Evolutionary conservation across 805 yeast species (phyloP).

Genomic region (Candida piceae): DNA sequence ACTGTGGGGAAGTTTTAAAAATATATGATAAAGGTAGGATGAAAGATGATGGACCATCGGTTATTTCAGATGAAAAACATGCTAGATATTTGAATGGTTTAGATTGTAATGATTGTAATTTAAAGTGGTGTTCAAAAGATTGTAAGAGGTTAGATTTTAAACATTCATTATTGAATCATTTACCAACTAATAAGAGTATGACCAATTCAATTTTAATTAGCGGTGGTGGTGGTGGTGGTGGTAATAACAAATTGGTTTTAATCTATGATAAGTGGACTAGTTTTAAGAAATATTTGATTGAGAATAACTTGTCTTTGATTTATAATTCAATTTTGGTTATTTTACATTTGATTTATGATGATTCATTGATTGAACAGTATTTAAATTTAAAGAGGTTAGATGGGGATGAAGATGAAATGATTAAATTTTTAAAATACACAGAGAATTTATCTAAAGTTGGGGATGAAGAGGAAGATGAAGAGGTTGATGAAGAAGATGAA

Average conservation of each 20-base stretch:
- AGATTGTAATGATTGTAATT: conserved; percentile 27
- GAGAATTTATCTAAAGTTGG: neutral
- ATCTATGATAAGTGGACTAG: conserved; percentile 21
- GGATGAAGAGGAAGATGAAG: neutral
- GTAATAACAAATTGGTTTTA: conserved; percentile 12
- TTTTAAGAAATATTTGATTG: conserved; percentile 11
- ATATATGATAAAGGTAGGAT: conserved; percentile 27
- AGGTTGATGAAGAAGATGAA: too few relatives aligned
- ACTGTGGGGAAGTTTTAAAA: conserved; percentile 29
- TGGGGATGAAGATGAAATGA: conserved; percentile 8
- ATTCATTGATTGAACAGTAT: conserved; percentile 11
- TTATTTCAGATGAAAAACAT: conserved; percentile 20
- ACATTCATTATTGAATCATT: conserved; percentile 23
- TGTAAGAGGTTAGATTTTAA: conserved; percentile 25
- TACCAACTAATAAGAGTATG: conserved; percentile 27
- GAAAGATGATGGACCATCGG: conserved; percentile 9
- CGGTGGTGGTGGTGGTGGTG: conserved; percentile 2
- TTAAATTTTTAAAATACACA: conserved; percentile 7
- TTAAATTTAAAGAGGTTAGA: conserved; percentile 13
- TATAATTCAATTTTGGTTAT: conserved; percentile 18
- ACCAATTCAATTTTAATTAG: conserved; percentile 10
- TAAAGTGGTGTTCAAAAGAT: conserved; percentile 27
- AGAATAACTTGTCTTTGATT: conserved; percentile 12
- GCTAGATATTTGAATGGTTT: conserved; percentile 26
- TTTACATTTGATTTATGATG: conserved; percentile 20